Evolutionary conservation across 2,329 filamentous ascomycete genomes (phyloP).

Genomic region (Phialocephala subalpina): DNA sequence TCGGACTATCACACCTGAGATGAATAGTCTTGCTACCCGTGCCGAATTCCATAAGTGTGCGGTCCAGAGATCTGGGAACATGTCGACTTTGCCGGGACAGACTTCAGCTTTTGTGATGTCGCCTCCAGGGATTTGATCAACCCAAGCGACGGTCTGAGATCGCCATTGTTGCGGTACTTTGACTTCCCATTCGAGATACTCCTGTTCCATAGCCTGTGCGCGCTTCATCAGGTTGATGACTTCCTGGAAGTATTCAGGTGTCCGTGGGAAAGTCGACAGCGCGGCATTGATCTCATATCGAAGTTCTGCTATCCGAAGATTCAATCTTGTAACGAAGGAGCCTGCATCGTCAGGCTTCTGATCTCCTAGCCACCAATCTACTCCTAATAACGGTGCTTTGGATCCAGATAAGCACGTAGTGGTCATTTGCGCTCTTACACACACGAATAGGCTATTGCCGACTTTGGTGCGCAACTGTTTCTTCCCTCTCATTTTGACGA

Average conservation of each 20-base stretch:
- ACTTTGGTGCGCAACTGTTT: constrained; percentile 61
- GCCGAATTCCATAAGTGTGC: constrained; percentile 65
- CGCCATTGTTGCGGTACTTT: constrained; percentile 58
- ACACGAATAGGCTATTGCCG: constrained; percentile 64
- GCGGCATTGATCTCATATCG: constrained; percentile 60
- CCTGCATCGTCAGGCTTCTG: constrained; percentile 58
- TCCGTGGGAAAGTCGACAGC: constrained; percentile 55
- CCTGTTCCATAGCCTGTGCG: constrained; percentile 60
- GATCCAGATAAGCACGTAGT: constrained; percentile 64
- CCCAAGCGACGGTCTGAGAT: constrained; percentile 64
- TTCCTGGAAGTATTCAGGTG: constrained; percentile 57
- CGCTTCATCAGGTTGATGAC: constrained; percentile 60
- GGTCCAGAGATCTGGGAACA: constrained; percentile 66
- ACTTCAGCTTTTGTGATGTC: constrained; percentile 63
- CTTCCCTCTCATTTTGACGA: constrained; percentile 64
- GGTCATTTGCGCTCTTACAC: constrained; percentile 68
- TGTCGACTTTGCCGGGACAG: constrained; percentile 66
- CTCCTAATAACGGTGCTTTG: constrained; percentile 59
- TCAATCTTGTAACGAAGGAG: constrained; percentile 53
- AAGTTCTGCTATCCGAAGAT: constrained; percentile 63
- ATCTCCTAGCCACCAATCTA: constrained; percentile 67
- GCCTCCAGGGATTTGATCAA: constrained; percentile 58
- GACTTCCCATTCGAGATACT: constrained; percentile 59
- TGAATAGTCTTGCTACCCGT: constrained; percentile 60
- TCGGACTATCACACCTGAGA: constrained; percentile 63